Conservation (phyloP, 225 moss, liverwort and hornwort genomes). For the Marchantia paleacea region DNA sequence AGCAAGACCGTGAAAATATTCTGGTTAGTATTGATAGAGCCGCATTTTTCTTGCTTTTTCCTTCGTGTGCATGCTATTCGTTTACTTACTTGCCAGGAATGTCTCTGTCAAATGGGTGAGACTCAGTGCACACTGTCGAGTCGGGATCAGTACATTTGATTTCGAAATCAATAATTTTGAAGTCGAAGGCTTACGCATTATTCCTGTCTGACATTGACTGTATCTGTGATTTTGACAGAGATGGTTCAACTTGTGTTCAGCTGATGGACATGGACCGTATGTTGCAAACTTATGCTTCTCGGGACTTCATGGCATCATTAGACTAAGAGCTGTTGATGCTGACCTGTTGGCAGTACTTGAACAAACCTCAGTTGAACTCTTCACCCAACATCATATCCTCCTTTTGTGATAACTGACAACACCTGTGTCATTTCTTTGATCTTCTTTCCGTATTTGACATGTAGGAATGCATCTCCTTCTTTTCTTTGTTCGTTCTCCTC, state of each 20-base stretch:
- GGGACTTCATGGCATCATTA: slow-evolving; percentile 25
- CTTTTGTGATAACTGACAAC: background rate
- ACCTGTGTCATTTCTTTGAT: background rate
- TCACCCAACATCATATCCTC: slow-evolving; percentile 28
- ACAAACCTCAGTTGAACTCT: slow-evolving; percentile 10
- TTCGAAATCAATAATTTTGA: too few species aligned
- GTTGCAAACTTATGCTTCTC: slow-evolving; percentile 12
- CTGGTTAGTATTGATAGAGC: background rate
- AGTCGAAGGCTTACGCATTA: background rate
- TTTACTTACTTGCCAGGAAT: background rate
- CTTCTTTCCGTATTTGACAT: too few species aligned
- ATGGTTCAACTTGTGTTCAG: slow-evolving; percentile 25
- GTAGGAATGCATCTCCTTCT: too few species aligned
- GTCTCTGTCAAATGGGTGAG: background rate
- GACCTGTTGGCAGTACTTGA: slow-evolving; percentile 22
- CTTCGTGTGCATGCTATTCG: too few species aligned
- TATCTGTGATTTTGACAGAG: background rate
- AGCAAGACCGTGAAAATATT: background rate
- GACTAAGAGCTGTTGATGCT: slow-evolving; percentile 17
- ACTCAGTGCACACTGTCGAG: background rate
- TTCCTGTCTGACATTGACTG: background rate
- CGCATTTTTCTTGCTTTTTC: background rate
- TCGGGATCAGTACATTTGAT: background rate
- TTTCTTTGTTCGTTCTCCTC: background rate
- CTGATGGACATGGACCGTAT: slow-evolving; percentile 9